Conservation (phyloP, 176 grass and related monocot genomes). For the Bothriochloa decipiens region DNA sequence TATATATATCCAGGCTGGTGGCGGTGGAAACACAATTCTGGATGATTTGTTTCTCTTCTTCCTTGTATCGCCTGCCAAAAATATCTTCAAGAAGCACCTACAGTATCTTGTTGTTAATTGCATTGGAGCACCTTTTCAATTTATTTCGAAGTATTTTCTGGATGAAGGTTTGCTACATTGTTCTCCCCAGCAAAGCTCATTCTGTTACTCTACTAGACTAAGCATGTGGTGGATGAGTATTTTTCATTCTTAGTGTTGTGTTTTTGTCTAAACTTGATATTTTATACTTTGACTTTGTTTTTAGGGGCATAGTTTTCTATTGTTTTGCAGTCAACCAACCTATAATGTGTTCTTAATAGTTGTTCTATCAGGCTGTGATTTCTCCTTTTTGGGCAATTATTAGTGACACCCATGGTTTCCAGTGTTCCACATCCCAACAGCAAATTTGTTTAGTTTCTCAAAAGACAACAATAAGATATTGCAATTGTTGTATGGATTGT, state of each 20-base stretch:
- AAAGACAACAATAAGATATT: neutral
- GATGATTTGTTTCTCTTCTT: conserved; percentile 86
- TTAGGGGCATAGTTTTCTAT: neutral
- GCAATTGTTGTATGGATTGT: neutral
- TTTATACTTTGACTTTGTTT: conserved; percentile 18
- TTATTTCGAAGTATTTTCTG: conserved; percentile 87
- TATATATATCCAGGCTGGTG: conserved; percentile 51
- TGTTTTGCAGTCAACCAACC: neutral
- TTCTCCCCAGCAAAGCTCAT: conserved; percentile 20
- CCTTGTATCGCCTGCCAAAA: conserved; percentile 57
- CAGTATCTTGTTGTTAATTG: conserved; percentile 79
- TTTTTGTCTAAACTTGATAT: neutral
- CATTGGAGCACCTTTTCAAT: conserved; percentile 63
- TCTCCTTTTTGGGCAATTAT: neutral
- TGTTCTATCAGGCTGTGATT: neutral
- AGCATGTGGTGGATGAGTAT: neutral
- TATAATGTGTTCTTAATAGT: neutral
- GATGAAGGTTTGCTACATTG: conserved; percentile 72
- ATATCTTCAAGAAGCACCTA: conserved; percentile 69
- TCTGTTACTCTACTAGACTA: conserved; percentile 21
- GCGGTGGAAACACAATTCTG: conserved; percentile 42
- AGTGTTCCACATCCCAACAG: neutral
- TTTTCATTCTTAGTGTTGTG: conserved; percentile 10
- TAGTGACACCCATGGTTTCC: neutral
- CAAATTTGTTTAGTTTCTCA: neutral